These are phyloP conservation scores for Gigaspora rosea DNA, from an alignment of 192 early-diverging fungal species.

Conservation along the genomic window DNA sequence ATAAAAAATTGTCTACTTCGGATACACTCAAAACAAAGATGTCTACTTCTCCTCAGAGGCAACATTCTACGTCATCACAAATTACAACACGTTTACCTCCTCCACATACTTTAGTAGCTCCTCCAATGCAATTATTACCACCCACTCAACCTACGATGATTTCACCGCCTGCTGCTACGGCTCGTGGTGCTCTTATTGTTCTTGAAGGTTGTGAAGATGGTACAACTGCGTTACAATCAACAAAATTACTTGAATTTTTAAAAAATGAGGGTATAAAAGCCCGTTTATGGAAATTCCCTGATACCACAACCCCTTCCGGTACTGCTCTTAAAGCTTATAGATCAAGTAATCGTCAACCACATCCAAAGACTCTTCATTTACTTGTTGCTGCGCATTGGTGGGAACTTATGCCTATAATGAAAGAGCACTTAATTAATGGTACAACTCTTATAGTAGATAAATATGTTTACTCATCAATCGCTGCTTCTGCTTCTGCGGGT, in stretches of 20 bases:
- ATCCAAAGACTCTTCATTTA: conserved; percentile 30
- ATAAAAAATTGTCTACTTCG: background rate
- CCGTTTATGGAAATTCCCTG: conserved; percentile 30
- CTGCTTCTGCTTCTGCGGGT: conserved; percentile 16
- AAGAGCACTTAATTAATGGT: conserved; percentile 20
- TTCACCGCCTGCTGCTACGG: background rate
- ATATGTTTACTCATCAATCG: conserved; percentile 28
- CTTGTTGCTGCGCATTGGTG: conserved; percentile 31
- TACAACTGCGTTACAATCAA: conserved; percentile 22
- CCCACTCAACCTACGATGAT: background rate
- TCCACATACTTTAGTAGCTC: background rate
- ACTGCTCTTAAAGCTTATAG: conserved; percentile 16
- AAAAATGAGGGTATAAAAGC: conserved; percentile 31
- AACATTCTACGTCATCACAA: background rate
- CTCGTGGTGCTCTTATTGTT: conserved; percentile 30
- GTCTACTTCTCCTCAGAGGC: background rate
- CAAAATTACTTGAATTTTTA: conserved; percentile 23
- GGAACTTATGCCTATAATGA: conserved; percentile 32
- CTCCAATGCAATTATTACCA: background rate
- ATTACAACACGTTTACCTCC: background rate
- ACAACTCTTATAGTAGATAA: conserved; percentile 28
- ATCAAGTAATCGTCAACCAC: conserved; percentile 20
- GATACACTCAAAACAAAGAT: conserved; percentile 17
- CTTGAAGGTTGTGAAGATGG: conserved; percentile 33
- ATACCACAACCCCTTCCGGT: conserved; percentile 27